Evolutionary conservation across 805 yeast species (phyloP), one percentile per base, ranked within the genome.

Genomic region (Candida dendrica): DNA sequence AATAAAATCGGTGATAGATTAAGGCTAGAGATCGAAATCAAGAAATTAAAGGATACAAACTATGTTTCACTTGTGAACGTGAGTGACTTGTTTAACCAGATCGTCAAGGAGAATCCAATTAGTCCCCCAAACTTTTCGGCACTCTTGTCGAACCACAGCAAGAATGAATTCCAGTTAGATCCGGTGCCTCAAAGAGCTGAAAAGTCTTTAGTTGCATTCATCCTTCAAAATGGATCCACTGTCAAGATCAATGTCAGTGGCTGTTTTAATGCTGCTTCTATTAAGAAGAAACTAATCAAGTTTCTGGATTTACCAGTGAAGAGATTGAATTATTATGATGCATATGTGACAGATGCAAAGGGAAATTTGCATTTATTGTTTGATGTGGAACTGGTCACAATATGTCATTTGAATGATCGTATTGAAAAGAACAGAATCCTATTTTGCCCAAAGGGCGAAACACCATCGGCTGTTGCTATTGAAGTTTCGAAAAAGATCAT

Each of bases 1-100:
- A 47, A 52, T n/a, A 82, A 77, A 48, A 75, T 91, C 14, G 97
- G 98, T 1, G 98, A 93, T 59, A 66, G 96, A 22, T 67, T 91
- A 17, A 68, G 83, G 24, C 61, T 91, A 10, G 77, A 81, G 52
- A 66, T 76, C 14, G 80, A 82, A 17, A 68, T 85, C 3, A 66
- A 72, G 26, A 59, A 66, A 34, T 51, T 78, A 63, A 38, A 57
- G 48, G 38, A 49, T 52, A 34, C 39, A 3, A 40, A 46, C 16
- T 24, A 38, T 8, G 22, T 35, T 3, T 18, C 40, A 26, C 39
- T 41, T 6, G 14, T 46, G 2, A 42, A 44, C 20, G 38, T 48
- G 6, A 51, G 53, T 9, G 48, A 50, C 20, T 40, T 50, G 24
- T 50, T 49, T 37, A 35, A 42, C 3, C 34, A 39, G 10, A 34